Conservation (phyloP, 129 eudicot genomes). For the Centrapalus pauciflorus region DNA sequence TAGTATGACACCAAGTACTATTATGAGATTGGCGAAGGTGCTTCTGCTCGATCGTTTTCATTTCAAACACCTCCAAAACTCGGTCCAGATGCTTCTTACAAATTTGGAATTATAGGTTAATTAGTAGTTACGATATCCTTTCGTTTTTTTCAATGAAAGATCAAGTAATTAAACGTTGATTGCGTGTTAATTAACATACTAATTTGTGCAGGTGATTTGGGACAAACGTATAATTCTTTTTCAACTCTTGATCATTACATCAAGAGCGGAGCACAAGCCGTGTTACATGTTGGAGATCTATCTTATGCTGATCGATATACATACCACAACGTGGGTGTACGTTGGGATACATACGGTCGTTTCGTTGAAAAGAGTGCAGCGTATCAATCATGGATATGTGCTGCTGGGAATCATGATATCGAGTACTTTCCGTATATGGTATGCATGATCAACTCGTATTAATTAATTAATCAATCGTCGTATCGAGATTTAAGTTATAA, state of each 20-base stretch:
- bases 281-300: slow-evolving; percentile 73
- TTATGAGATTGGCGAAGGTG: too few species aligned
- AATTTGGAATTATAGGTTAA: too few species aligned
- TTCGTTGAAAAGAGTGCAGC: slow-evolving; percentile 59
- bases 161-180: too few species aligned
- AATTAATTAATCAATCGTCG: too few species aligned
- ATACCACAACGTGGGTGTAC: slow-evolving; percentile 50
- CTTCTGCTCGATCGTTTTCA: too few species aligned
- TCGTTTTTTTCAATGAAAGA: too few species aligned
- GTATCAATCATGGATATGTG: slow-evolving; percentile 80
- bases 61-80: too few species aligned
- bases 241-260: slow-evolving; percentile 67
- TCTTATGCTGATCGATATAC: slow-evolving; percentile 68
- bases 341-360: slow-evolving; percentile 87
- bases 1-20: too few species aligned
- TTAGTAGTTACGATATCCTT: too few species aligned
- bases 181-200: too few species aligned
- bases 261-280: slow-evolving; percentile 51
- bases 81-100: too few species aligned
- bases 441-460: not conserved
- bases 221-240: slow-evolving; percentile 75
- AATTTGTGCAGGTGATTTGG: slow-evolving; percentile 61
- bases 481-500: too few species aligned
- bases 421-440: slow-evolving; percentile 78
- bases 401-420: slow-evolving; percentile 83